phyloP scores from a whole-genome alignment of 2,329 filamentous ascomycete genomes.

The Penicillium frequentans region DNA sequence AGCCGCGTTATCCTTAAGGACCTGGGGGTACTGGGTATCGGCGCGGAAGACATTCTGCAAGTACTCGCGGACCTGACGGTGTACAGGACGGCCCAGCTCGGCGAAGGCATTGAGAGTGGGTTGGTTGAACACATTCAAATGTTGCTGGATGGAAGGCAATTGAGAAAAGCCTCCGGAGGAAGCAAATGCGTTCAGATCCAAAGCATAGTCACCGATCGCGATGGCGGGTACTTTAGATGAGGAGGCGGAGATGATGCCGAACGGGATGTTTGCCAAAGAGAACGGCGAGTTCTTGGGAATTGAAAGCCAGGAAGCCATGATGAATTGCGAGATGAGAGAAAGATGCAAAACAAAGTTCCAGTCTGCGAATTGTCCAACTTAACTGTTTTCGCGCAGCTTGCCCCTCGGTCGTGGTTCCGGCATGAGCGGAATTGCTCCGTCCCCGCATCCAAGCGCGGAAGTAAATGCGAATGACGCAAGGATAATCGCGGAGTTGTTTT shows the following conservation, averaged over 20 bases:
- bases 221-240: conserved; percentile 63
- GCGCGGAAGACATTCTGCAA: conserved; percentile 66
- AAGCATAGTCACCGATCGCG: conserved; percentile 69
- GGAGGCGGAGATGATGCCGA: conserved; percentile 71
- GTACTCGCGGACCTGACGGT: conserved; percentile 67
- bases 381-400: conserved; percentile 3
- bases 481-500: conserved; percentile 12
- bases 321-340: conserved; percentile 14
- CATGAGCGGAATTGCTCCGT: conserved; percentile 17
- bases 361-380: neutral
- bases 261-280: conserved; percentile 78
- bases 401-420: conserved; percentile 5
- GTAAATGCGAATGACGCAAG: conserved; percentile 1
- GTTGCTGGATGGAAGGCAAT: conserved; percentile 57
- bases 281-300: conserved; percentile 65
- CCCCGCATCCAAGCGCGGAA: conserved; percentile 24
- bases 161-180: conserved; percentile 59
- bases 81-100: conserved; percentile 65
- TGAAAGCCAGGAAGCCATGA: conserved; percentile 57
- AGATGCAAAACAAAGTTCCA: neutral
- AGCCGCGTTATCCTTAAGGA: conserved; percentile 62
- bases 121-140: conserved; percentile 63
- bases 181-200: conserved; percentile 67
- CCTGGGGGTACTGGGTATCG: conserved; percentile 58
- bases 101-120: conserved; percentile 73